Conservation (phyloP, 2,329 filamentous ascomycete genomes). For the Phialophora chinensis region DNA sequence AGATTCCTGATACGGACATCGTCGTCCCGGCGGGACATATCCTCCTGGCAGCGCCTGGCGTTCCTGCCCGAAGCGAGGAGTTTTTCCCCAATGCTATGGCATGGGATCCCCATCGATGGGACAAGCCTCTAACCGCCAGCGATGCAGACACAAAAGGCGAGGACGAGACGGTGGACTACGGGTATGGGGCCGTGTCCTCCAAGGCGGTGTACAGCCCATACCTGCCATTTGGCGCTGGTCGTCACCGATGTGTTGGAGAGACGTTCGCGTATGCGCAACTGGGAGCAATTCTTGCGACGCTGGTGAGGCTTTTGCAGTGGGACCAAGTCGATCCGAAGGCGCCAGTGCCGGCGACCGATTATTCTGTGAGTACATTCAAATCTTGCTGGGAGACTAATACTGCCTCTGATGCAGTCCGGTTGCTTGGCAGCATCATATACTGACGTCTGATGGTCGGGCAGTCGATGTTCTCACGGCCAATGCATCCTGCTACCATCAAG, state of each 20-base stretch:
- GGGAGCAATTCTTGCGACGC: conserved; percentile 66
- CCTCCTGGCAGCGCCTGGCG: conserved; percentile 82
- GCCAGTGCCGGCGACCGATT: conserved; percentile 69
- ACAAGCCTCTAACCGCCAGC: conserved; percentile 64
- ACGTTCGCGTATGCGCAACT: conserved; percentile 76
- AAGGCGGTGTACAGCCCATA: conserved; percentile 83
- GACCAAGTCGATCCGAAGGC: conserved; percentile 61
- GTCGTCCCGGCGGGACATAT: conserved; percentile 80
- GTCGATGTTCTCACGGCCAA: conserved; percentile 29
- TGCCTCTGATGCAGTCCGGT: not conserved
- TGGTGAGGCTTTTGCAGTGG: conserved; percentile 68
- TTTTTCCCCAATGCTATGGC: conserved; percentile 65
- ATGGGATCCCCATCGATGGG: conserved; percentile 70
- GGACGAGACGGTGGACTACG: conserved; percentile 80
- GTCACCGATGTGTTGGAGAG: conserved; percentile 77
- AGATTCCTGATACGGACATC: conserved; percentile 67
- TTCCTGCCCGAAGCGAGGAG: conserved; percentile 65
- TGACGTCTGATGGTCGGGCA: conserved; percentile 3
- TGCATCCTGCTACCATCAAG: conserved; percentile 28
- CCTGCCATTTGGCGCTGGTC: conserved; percentile 73
- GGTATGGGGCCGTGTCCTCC: conserved; percentile 81
- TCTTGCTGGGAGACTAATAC: not conserved
- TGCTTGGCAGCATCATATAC: not conserved
- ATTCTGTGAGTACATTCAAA: conserved; percentile 53
- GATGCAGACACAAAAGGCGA: conserved; percentile 55